These are phyloP conservation scores for Penicillium occitanis DNA, from an alignment of 2,329 filamentous ascomycete genomes.

Conservation along the genomic window DNA sequence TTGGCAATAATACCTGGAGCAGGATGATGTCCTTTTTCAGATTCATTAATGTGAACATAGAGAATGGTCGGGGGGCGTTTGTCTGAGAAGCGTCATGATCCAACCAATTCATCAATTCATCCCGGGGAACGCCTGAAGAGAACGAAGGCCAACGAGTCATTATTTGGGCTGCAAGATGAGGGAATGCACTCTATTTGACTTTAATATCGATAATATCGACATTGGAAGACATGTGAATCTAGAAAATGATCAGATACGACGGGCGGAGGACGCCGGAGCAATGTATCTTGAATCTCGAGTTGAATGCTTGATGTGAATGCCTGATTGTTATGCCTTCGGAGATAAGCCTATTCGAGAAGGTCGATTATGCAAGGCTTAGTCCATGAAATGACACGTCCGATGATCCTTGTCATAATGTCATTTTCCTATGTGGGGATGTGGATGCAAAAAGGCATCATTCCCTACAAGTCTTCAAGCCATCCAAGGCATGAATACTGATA, in stretches of 20 bases:
- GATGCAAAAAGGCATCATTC: neutral
- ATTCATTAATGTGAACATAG: neutral
- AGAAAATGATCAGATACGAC: neutral
- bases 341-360: neutral
- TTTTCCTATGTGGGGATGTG: neutral
- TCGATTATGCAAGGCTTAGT: neutral
- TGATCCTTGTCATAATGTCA: neutral
- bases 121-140: too few species aligned
- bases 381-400: neutral
- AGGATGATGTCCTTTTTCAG: neutral
- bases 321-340: neutral
- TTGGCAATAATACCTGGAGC: neutral
- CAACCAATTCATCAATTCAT: neutral
- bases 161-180: neutral
- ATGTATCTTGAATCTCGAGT: too few species aligned
- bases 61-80: neutral
- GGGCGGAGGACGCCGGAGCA: neutral
- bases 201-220: neutral
- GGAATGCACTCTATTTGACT: neutral
- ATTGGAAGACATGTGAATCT: neutral
- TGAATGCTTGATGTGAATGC: neutral
- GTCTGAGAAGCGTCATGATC: neutral
- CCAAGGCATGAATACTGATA: neutral
- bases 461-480: neutral
- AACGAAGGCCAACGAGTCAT: neutral